Conservation (phyloP, 176 grass and related monocot genomes). For the Calamus simplicifolius region DNA sequence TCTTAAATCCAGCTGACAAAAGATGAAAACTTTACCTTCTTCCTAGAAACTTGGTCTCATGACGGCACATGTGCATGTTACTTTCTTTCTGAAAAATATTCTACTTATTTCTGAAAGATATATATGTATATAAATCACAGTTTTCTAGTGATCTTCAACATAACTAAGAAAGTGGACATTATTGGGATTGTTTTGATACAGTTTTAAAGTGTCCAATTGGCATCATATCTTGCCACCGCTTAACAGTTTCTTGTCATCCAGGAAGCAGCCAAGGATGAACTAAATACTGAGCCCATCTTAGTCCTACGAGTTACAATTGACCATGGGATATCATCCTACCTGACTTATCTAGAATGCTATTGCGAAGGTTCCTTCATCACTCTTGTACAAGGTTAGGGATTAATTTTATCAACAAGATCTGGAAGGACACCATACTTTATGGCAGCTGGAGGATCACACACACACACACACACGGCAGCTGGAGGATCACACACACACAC, state of each 20-base stretch:
- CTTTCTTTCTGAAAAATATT: no score
- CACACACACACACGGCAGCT: no score
- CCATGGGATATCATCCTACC: constrained; percentile 90
- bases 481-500: constrained; percentile 99
- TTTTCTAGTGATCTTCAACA: constrained; percentile 39
- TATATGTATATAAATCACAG: no score
- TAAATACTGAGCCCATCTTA: constrained; percentile 66
- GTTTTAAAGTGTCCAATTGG: constrained; percentile 71
- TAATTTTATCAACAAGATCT: constrained; percentile 91
- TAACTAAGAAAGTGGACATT: constrained; percentile 66
- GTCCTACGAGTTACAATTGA: constrained; percentile 88
- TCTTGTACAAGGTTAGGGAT: constrained; percentile 87
- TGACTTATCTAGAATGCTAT: constrained; percentile 85
- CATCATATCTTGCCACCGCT: constrained; percentile 72
- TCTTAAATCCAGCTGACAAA: no score
- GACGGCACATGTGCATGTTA: no score
- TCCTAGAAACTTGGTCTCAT: no score
- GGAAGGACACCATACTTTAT: constrained; percentile 91
- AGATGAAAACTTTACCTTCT: no score
- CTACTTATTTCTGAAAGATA: no score
- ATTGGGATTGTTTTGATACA: constrained; percentile 56
- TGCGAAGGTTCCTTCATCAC: constrained; percentile 94
- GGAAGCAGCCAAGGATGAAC: constrained; percentile 73
- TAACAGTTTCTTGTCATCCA: constrained; percentile 85
- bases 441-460: constrained; percentile 88